A percentile compares a stretch with the other conserved stretches of the same genome.
phyloP scores from a whole-genome alignment of 352 stramenopile genomes.

The Albugo laibachii region DNA sequence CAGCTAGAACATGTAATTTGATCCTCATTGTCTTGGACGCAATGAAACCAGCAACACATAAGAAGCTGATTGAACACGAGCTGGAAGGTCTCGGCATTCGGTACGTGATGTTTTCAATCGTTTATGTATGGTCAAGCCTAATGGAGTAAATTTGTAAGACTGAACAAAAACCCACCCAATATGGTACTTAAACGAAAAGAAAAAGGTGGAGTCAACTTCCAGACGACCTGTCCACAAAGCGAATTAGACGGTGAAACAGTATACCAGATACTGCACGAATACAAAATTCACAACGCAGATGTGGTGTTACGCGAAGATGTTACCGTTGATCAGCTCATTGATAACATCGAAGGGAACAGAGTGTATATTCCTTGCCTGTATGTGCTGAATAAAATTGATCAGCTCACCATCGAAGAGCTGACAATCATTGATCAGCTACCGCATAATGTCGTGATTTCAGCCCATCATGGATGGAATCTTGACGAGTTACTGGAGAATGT shows the following conservation, averaged over 20 bases:
- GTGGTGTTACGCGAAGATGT: conserved; percentile 91
- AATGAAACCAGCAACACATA: conserved; percentile 94
- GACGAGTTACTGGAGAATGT: conserved; percentile 92
- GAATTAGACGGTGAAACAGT: conserved; percentile 91
- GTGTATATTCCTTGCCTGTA: conserved; percentile 97
- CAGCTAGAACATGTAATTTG: conserved; percentile 94
- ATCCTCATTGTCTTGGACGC: conserved; percentile 97
- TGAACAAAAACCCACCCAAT: conserved; percentile 96
- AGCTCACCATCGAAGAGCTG: conserved; percentile 96
- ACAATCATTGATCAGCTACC: conserved; percentile 97
- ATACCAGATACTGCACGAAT: conserved; percentile 92
- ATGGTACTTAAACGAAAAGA: conserved; percentile 95
- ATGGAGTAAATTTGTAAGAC: conserved; percentile 7
- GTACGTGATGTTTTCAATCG: conserved; percentile 4
- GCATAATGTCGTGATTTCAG: conserved; percentile 96
- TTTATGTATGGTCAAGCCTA: not conserved
- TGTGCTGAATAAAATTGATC: conserved; percentile 99
- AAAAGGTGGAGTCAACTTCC: conserved; percentile 93
- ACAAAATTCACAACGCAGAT: conserved; percentile 96
- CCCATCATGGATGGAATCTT: conserved; percentile 95
- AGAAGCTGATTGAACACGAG: conserved; percentile 97
- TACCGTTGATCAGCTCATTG: conserved; percentile 97
- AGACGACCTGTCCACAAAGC: conserved; percentile 81
- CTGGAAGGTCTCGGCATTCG: conserved; percentile 97
- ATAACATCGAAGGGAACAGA: conserved; percentile 97